Conservation (phyloP, 2,329 filamentous ascomycete species). For the Xylariaceae sp. region DNA sequence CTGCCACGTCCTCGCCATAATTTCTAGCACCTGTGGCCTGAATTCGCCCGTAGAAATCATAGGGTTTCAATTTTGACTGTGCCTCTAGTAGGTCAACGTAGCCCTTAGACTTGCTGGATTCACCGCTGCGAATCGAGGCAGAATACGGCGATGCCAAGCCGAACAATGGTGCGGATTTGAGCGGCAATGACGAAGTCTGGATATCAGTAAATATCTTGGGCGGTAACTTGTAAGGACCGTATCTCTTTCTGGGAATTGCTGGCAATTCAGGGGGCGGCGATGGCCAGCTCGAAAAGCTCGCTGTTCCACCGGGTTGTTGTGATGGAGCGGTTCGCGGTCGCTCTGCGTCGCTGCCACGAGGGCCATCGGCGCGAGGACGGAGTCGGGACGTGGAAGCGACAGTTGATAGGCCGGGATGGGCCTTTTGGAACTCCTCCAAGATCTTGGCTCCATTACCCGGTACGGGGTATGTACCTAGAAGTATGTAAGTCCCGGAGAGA, state of each 20-base stretch:
- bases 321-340: constrained; percentile 39
- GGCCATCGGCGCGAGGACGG: constrained; percentile 28
- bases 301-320: constrained; percentile 15
- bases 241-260: constrained; percentile 24
- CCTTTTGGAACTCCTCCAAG: constrained; percentile 36
- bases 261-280: constrained; percentile 11
- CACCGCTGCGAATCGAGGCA: constrained; percentile 34
- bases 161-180: constrained; percentile 23
- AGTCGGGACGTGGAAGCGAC: constrained; percentile 20
- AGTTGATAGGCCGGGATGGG: constrained; percentile 30
- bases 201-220: constrained; percentile 21
- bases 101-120: constrained; percentile 25
- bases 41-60: constrained; percentile 47
- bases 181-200: constrained; percentile 7
- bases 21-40: constrained; percentile 48
- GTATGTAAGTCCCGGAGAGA: constrained; percentile 20
- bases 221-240: constrained; percentile 29
- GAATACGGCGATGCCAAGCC: constrained; percentile 29
- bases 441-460: constrained; percentile 40
- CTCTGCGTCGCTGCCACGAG: constrained; percentile 28
- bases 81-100: constrained; percentile 57
- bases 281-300: constrained; percentile 16
- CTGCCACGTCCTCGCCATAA: constrained; percentile 63
- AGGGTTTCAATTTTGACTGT: constrained; percentile 47
- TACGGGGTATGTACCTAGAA: constrained; percentile 39